Conservation (phyloP, 2,329 filamentous ascomycete genomes). For the Emericellopsis atlantica region DNA sequence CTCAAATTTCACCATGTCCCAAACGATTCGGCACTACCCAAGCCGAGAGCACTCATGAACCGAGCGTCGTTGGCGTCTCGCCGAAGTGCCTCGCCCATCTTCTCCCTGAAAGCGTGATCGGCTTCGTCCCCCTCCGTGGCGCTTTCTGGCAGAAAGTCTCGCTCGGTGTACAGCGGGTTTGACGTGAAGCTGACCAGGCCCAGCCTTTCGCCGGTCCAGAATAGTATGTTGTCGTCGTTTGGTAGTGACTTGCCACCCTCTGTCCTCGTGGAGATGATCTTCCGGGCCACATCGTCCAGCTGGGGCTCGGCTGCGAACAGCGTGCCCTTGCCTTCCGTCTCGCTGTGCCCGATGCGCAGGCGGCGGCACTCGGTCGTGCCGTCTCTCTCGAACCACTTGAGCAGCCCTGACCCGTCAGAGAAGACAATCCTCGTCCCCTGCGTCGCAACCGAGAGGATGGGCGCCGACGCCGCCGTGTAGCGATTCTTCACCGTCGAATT, state of each 20-base stretch:
- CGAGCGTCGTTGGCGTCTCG: slow-evolving; percentile 67
- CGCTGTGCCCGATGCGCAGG: slow-evolving; percentile 42
- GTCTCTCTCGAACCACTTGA: slow-evolving; percentile 89
- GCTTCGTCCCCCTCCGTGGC: slow-evolving; percentile 33
- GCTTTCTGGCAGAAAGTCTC: slow-evolving; percentile 35
- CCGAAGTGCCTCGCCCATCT: slow-evolving; percentile 64
- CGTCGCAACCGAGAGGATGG: slow-evolving; percentile 66
- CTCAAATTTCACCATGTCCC: neutral
- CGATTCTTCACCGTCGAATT: slow-evolving; percentile 60
- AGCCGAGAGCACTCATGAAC: slow-evolving; percentile 44
- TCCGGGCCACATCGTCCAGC: slow-evolving; percentile 64
- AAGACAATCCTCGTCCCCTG: slow-evolving; percentile 76
- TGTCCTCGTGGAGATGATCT: slow-evolving; percentile 54
- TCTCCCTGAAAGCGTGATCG: slow-evolving; percentile 49
- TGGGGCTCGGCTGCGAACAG: slow-evolving; percentile 39
- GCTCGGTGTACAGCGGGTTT: slow-evolving; percentile 30
- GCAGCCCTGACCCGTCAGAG: slow-evolving; percentile 68
- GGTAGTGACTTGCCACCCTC: slow-evolving; percentile 8
- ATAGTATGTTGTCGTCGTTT: slow-evolving; percentile 56
- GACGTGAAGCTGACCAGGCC: slow-evolving; percentile 57
- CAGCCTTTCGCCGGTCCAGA: slow-evolving; percentile 82
- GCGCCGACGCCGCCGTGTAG: slow-evolving; percentile 68
- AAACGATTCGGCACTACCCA: neutral
- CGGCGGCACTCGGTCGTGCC: slow-evolving; percentile 49
- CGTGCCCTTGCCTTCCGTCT: slow-evolving; percentile 29